Percentiles rank a stretch among this genome's conserved stretches.
Evolutionary conservation across 2,329 filamentous ascomycete genomes (phyloP).

Genomic region (Venturiaceae sp.): DNA sequence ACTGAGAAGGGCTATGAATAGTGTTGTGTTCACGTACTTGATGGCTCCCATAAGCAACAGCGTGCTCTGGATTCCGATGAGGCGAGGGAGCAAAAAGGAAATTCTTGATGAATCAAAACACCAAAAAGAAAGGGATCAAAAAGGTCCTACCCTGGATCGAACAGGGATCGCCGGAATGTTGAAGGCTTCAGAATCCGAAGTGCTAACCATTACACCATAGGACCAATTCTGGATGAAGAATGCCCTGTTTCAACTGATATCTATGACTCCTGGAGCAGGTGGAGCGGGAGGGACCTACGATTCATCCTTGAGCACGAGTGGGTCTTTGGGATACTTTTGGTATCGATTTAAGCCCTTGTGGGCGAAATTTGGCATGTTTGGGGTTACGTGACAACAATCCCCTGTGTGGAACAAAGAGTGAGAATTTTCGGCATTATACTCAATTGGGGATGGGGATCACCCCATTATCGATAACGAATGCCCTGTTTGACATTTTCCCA

Average conservation of each 20-base stretch:
- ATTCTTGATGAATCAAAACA: neutral
- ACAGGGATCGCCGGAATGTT: neutral
- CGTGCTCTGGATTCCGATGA: too few relatives aligned
- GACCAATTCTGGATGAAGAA: neutral
- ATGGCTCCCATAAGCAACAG: too few relatives aligned
- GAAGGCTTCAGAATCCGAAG: neutral
- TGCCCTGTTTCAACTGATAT: neutral
- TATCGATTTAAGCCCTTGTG: neutral
- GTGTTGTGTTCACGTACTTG: too few relatives aligned
- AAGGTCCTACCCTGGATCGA: conserved; percentile 3
- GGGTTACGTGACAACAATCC: neutral
- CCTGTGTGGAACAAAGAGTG: neutral
- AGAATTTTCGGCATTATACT: neutral
- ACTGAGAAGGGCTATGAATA: too few relatives aligned
- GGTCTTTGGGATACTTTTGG: too few relatives aligned
- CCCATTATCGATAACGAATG: neutral
- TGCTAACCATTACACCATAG: conserved; percentile 5
- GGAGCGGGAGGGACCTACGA: neutral
- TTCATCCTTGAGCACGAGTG: too few relatives aligned
- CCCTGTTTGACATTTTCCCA: too few relatives aligned
- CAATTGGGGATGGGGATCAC: neutral
- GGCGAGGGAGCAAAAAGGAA: neutral
- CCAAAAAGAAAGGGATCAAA: neutral
- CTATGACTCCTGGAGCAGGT: neutral
- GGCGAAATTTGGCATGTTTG: neutral